Conservation (phyloP, 1,284 basidiomycete genomes). For the Ceratorhiza oryzae-sativae region DNA sequence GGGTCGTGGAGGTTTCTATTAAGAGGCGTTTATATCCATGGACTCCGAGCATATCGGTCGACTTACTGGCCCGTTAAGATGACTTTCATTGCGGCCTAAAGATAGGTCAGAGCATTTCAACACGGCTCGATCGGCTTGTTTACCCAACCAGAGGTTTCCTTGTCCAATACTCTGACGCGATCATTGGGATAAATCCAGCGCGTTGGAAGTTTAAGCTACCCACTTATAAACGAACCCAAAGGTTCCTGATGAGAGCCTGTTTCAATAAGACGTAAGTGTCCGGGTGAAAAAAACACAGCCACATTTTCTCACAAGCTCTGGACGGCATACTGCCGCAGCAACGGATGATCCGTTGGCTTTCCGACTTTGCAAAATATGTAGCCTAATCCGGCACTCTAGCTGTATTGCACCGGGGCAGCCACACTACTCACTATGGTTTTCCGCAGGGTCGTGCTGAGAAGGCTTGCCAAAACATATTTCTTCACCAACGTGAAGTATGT, state of each 20-base stretch:
- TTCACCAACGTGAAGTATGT: constrained; percentile 35
- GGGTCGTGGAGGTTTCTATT: constrained; percentile 31
- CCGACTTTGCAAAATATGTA: constrained; percentile 38
- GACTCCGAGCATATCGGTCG: neutral
- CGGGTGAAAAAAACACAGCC: neutral
- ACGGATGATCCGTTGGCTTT: constrained; percentile 31
- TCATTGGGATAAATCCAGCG: neutral
- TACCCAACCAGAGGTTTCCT: constrained; percentile 33
- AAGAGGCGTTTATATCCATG: neutral
- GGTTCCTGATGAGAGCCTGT: constrained; percentile 36
- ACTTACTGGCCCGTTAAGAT: constrained; percentile 37
- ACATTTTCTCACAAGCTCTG: constrained; percentile 36
- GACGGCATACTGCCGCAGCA: constrained; percentile 27
- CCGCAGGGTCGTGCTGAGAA: constrained; percentile 33
- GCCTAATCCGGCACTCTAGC: neutral
- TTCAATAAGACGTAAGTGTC: neutral
- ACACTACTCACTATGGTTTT: constrained; percentile 28
- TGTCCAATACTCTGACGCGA: constrained; percentile 16
- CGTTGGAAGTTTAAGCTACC: neutral
- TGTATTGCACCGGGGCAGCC: no score
- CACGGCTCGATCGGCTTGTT: neutral
- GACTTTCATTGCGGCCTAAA: constrained; percentile 34
- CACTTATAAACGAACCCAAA: constrained; percentile 38
- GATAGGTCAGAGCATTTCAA: neutral
- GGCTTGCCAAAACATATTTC: constrained; percentile 39